Evolutionary conservation across 202 grass and related monocot species (phyloP).

Genomic region (Digitaria exilis): DNA sequence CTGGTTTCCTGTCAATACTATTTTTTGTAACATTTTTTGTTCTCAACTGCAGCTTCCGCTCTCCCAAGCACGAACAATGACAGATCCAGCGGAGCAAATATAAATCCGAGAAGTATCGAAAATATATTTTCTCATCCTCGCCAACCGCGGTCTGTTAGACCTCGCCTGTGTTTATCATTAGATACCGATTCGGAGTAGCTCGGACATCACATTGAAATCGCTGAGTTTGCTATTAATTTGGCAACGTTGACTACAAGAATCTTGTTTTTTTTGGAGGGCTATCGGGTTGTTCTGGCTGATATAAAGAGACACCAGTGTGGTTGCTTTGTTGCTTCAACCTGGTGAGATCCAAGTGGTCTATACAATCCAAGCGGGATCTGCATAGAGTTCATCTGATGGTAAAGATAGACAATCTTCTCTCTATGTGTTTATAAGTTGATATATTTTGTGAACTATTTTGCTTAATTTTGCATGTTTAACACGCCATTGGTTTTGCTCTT

Average conservation of each 20-base stretch:
- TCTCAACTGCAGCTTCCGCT: conserved; percentile 61
- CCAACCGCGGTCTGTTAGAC: conserved; percentile 64
- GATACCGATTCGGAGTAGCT: conserved; percentile 90
- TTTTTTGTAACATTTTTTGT: conserved; percentile 16
- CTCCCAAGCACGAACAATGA: conserved; percentile 65
- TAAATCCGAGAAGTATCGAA: conserved; percentile 61
- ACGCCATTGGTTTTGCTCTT: no score
- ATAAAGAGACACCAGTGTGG: conserved; percentile 39
- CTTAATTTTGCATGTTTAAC: no score
- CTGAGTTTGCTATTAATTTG: conserved; percentile 47
- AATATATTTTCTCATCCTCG: conserved; percentile 83
- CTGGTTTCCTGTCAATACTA: conserved; percentile 1
- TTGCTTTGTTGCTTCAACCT: conserved; percentile 52
- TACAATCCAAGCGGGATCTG: conserved; percentile 50
- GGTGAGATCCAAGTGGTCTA: conserved; percentile 43
- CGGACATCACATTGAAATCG: conserved; percentile 26
- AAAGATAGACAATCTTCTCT: conserved; percentile 33
- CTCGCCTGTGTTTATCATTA: conserved; percentile 72
- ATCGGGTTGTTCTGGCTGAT: conserved; percentile 50
- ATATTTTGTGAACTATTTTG: background rate
- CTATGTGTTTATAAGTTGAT: background rate
- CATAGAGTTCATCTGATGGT: conserved; percentile 52
- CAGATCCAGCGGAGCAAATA: conserved; percentile 42
- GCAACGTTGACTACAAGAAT: conserved; percentile 43
- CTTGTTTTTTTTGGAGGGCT: conserved; percentile 24